Conservation (phyloP, 257 asterid genomes). For the Nicotiana otophora region DNA sequence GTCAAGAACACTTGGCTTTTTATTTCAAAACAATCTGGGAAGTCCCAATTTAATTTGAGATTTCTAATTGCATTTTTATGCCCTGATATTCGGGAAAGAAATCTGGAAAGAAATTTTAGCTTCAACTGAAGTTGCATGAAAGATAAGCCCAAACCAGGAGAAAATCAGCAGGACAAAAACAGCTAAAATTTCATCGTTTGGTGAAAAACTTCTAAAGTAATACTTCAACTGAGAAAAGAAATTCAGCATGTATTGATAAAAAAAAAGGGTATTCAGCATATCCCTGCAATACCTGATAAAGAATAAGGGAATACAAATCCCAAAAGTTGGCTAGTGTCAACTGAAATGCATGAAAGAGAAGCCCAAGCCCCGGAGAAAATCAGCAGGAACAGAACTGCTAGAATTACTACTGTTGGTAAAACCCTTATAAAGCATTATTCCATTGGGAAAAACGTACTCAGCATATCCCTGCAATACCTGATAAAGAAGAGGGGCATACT, state of each 20-base stretch:
- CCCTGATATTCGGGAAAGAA: not conserved
- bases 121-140: not conserved
- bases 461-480: constrained; percentile 47
- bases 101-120: not conserved
- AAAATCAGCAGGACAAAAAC: not conserved
- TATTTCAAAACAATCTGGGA: not conserved
- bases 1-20: no score
- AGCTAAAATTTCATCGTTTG: not conserved
- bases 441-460: not conserved
- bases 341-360: not conserved
- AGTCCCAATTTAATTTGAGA: not conserved
- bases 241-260: not conserved
- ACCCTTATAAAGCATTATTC: not conserved
- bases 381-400: not conserved
- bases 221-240: not conserved
- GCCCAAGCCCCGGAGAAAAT: not conserved
- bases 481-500: constrained; percentile 93
- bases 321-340: not conserved
- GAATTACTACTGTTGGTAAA: not conserved
- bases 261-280: not conserved
- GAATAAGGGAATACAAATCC: not conserved
- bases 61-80: not conserved
- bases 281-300: not conserved
- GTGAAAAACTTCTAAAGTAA: not conserved
- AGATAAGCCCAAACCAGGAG: not conserved